phyloP scores from a whole-genome alignment of 257 asterid genomes.

The Fraxinus quadrangulata region DNA sequence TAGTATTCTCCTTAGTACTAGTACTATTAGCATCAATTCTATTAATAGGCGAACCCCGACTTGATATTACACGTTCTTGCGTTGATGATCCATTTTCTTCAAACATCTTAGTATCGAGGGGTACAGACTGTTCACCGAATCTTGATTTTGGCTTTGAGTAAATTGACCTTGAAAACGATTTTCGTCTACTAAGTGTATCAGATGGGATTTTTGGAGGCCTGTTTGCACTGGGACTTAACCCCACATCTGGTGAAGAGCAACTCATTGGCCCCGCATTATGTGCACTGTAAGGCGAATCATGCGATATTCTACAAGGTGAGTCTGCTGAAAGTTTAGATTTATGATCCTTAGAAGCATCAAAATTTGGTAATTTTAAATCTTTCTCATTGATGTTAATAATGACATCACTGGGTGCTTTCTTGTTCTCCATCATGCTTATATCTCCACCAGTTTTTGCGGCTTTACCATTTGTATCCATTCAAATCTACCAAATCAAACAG shows the following conservation, averaged over 20 bases:
- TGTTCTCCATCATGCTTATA: slow-evolving; percentile 58
- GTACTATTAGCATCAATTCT: slow-evolving; percentile 28
- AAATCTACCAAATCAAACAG: slow-evolving; percentile 25
- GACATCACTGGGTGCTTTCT: slow-evolving; percentile 45
- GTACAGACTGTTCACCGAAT: slow-evolving; percentile 71
- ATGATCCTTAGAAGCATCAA: slow-evolving; percentile 35
- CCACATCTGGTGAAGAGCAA: slow-evolving; percentile 60
- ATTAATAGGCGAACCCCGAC: slow-evolving; percentile 47
- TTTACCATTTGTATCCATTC: slow-evolving; percentile 46
- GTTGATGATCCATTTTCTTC: slow-evolving; percentile 33
- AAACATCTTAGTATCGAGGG: slow-evolving; percentile 38
- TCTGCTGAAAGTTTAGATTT: slow-evolving; percentile 28
- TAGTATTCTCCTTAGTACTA: slow-evolving; percentile 39
- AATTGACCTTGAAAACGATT: slow-evolving; percentile 60
- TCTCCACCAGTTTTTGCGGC: slow-evolving; percentile 39
- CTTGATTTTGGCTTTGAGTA: slow-evolving; percentile 83
- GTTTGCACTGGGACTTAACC: slow-evolving; percentile 48
- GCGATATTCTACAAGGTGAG: slow-evolving; percentile 45
- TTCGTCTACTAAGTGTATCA: slow-evolving; percentile 53
- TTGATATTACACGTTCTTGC: slow-evolving; percentile 44
- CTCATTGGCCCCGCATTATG: slow-evolving; percentile 39
- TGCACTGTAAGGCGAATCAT: slow-evolving; percentile 38
- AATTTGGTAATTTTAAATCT: slow-evolving; percentile 34
- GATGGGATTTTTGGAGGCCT: slow-evolving; percentile 76
- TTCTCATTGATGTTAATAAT: slow-evolving; percentile 49